phyloP scores from a whole-genome alignment of 2,329 filamentous ascomycete genomes.

The Ophiognomonia clavigignenti-juglandacearum region DNA sequence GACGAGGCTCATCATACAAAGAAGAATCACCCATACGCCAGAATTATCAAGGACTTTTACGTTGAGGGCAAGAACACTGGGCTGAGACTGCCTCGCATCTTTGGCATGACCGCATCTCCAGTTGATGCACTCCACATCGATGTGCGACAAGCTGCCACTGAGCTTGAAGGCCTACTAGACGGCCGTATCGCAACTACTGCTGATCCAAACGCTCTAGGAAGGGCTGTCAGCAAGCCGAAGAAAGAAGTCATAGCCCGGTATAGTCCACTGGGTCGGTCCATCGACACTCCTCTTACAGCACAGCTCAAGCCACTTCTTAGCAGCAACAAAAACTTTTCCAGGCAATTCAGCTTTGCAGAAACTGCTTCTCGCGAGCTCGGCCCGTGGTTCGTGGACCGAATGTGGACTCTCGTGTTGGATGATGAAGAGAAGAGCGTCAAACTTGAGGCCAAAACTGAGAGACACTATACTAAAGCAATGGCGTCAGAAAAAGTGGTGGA shows the following conservation, averaged over 20 bases:
- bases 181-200: constrained; percentile 75
- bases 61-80: constrained; percentile 26
- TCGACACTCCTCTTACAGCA: constrained; percentile 61
- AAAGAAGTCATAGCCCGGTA: constrained; percentile 57
- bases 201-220: constrained; percentile 49
- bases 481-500: constrained; percentile 38
- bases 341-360: constrained; percentile 54
- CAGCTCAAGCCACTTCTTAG: constrained; percentile 44
- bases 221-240: constrained; percentile 52
- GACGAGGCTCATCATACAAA: constrained; percentile 97
- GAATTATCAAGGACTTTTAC: constrained; percentile 87
- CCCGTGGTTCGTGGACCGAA: constrained; percentile 76
- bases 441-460: constrained; percentile 50
- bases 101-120: constrained; percentile 96
- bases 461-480: constrained; percentile 14
- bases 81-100: constrained; percentile 62
- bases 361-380: constrained; percentile 65
- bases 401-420: constrained; percentile 68
- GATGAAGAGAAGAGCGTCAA: constrained; percentile 59
- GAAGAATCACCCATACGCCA: constrained; percentile 85
- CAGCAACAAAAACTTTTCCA: constrained; percentile 42
- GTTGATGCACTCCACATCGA: constrained; percentile 80
- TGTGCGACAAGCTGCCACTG: constrained; percentile 61
- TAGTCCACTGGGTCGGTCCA: constrained; percentile 39
- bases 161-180: constrained; percentile 73